Evolutionary conservation across 2,329 filamentous ascomycete species (phyloP).

Genomic region (Phialophora macrospora): DNA sequence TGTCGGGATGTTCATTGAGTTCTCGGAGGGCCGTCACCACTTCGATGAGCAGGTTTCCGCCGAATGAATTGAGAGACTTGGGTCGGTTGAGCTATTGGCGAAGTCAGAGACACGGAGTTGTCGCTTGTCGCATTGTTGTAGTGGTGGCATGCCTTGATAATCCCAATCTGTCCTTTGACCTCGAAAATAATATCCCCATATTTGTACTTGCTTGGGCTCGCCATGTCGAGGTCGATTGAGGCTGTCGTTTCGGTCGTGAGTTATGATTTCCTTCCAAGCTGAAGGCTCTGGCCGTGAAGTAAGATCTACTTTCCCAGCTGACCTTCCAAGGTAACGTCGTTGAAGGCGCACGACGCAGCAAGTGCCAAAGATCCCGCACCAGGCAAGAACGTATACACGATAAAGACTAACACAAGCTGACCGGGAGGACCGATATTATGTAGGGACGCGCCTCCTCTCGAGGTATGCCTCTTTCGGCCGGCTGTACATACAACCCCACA

Average conservation of each 20-base stretch:
- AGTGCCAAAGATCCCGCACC: background rate
- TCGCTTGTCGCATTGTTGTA: background rate
- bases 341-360: background rate
- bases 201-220: constrained; percentile 32
- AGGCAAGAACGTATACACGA: background rate
- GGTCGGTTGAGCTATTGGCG: constrained; percentile 53
- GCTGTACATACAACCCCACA: constrained; percentile 11
- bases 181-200: constrained; percentile 53
- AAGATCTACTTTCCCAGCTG: too few species aligned
- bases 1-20: constrained; percentile 55
- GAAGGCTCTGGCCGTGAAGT: background rate
- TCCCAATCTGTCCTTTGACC: constrained; percentile 52
- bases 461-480: background rate
- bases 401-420: background rate
- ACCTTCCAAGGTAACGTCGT: background rate
- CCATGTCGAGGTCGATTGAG: constrained; percentile 12
- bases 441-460: background rate
- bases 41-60: constrained; percentile 52
- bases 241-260: background rate
- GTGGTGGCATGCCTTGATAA: constrained; percentile 50
- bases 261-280: background rate
- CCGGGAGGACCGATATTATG: background rate
- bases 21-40: constrained; percentile 51
- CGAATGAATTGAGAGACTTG: constrained; percentile 55
- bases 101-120: constrained; percentile 7